Base-by-base conservation (phyloP, 768 basidiomycete genomes). In the Amanita rubescens region DNA sequence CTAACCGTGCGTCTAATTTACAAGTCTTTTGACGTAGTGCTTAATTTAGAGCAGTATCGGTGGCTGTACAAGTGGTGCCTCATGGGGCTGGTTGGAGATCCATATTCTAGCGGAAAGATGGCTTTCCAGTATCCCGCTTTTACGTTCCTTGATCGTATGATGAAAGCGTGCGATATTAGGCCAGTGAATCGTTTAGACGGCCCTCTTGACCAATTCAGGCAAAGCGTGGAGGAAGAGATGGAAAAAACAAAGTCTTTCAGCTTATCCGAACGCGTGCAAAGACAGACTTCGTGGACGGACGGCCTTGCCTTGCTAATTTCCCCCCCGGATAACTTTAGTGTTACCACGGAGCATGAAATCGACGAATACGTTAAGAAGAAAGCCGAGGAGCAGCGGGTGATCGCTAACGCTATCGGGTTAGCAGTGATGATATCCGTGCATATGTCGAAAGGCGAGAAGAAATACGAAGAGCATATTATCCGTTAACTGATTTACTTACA, bases 391-490 rank as follows among this genome's bases (percentile, higher is more conserved):
- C 55, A 52, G 9, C 32, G 61, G 39, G 42, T 62, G 5, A 15
- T 60, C 32, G 58, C 61, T 17, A 51, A 51, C n/a, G 39, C 42
- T 25, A 41, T 51, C 24, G 50, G 35, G 12, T 49, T 65, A 33
- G 60, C 62, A 10, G 57, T 60, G n/a, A 57, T 63, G 9, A 57
- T n/a, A n/a, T n/a, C 65, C 5, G 56, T 62, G n/a, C 59, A 64
- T 24, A 62, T 57, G 44, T 57, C 65, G 5, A 55, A 65, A 49
- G 54, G 65, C 63, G 45, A 37, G 52, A 20, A 19, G 8, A 15
- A 11, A 33, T 19, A 15, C 14, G 7, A n/a, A 1, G 7, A 38
- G 14, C 10, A 6, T 22, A 15, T 15, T n/a, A 20, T 34, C n/a
- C n/a, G n/a, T n/a, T n/a, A 15, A 32, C 49, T 33, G 27, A 43